Base-by-base conservation (phyloP, 2,329 filamentous ascomycete species). In the Epichloe typhina region DNA sequence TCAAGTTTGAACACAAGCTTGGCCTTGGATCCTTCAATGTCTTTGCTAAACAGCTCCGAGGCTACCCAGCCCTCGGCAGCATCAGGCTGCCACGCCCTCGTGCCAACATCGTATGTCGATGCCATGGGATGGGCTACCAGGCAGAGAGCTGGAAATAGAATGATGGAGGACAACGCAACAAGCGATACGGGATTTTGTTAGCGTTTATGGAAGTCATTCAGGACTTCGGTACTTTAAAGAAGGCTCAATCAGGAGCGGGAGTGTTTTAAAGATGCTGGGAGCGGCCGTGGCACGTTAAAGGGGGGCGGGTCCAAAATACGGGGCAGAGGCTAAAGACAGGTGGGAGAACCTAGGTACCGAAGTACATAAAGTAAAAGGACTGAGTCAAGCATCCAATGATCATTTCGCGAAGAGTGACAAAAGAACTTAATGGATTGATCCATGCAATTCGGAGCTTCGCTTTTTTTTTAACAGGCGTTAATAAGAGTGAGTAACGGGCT, bases 71-170 rank as follows among this genome's bases (percentile, higher is more conserved):
- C 93, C 71, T 98, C 91, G 55, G 87, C 87, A 67, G 81, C 74
- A 75, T 98, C 93, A 62, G 93, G 90, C 79, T 97, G 93, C 93
- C 93, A 98, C 66, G 90, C 93, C 80, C 88, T 83, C 63, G 91
- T 97, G 66, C 91, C 93, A 65, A 96, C 82, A 77, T 97, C 90
- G 74, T 94, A 97, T 67, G 81, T 88, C 71, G 94, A 86, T 74
- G 88, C 88, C 90, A 95, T 95, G 70, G 66, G 68, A 52, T 41
- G 49, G 38, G 47, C 38, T 51, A 47, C 51, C 48, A 52, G 43
- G 50, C 50, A 52, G 45, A 49, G 50, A 47, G 41, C 42, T 48
- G 38, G 31, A 49, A 41, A n/a, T 39, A 43, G 47, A 49, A 54
- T 55, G 57, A 59, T 55, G 52, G 33, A 50, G 35, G 33, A 39